phyloP scores from a whole-genome alignment of 805 yeast species.

The Ogataea methylovora region DNA sequence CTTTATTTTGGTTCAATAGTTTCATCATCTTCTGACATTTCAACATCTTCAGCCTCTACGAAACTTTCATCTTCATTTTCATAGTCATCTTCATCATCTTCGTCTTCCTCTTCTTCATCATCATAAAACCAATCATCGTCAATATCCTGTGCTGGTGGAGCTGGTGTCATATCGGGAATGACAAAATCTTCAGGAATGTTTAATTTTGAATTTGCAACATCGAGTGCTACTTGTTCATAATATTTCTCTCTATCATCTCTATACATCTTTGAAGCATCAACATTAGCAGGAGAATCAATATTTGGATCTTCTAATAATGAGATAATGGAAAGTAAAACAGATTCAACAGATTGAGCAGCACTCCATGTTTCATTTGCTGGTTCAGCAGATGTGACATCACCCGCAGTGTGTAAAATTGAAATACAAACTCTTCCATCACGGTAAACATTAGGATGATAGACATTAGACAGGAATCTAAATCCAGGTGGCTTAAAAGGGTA shows the following conservation, averaged over 20 bases:
- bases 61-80: conserved; percentile 37
- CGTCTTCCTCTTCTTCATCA: conserved; percentile 51
- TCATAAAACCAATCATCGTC: conserved; percentile 52
- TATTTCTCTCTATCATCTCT: conserved; percentile 75
- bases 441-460: conserved; percentile 93
- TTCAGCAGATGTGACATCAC: conserved; percentile 85
- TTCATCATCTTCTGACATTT: conserved; percentile 37
- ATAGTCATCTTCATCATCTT: conserved; percentile 51
- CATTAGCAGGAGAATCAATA: conserved; percentile 88
- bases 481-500: conserved; percentile 92
- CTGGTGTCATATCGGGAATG: conserved; percentile 49
- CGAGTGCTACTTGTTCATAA: conserved; percentile 65
- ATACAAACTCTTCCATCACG: conserved; percentile 90
- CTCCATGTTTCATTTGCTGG: conserved; percentile 94
- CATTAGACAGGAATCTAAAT: conserved; percentile 86
- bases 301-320: conserved; percentile 92
- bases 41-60: conserved; percentile 36
- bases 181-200: conserved; percentile 84
- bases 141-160: conserved; percentile 40
- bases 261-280: conserved; percentile 91
- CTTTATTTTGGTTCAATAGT: conserved; percentile 22
- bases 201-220: conserved; percentile 74
- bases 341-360: conserved; percentile 87
- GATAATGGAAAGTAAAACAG: conserved; percentile 82
- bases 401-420: conserved; percentile 86